Evolutionary conservation across 345 rosid genomes (phyloP).

Genomic region (Eucalyptus fibrosa): DNA sequence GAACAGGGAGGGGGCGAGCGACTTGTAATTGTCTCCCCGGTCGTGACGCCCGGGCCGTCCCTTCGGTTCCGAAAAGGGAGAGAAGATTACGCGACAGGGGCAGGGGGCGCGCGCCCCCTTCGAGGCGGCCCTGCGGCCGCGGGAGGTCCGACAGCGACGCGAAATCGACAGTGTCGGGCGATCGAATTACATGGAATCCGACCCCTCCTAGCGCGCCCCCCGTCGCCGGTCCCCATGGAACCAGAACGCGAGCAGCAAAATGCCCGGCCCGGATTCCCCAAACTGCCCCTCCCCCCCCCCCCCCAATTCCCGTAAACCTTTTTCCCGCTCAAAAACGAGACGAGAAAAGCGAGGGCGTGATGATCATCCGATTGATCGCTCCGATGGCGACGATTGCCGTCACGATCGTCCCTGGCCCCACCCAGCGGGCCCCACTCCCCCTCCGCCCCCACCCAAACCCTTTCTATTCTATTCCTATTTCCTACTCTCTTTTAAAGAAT

Average conservation of each 20-base stretch:
- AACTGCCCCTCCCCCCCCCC: neutral
- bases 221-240: neutral
- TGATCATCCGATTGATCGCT: neutral
- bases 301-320: neutral
- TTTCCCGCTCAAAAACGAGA: neutral
- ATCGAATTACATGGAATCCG: neutral
- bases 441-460: neutral
- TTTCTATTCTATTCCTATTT: neutral
- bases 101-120: neutral
- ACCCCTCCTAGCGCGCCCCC: too few relatives aligned
- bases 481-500: neutral
- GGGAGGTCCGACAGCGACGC: neutral
- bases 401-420: neutral
- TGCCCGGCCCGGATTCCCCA: neutral
- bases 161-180: neutral
- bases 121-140: neutral
- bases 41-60: neutral
- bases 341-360: neutral
- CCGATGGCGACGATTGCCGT: neutral
- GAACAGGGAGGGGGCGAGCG: neutral
- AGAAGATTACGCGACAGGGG: neutral
- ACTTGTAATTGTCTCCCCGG: neutral
- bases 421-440: neutral
- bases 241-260: neutral
- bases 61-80: neutral